A percentile compares a stretch with the other conserved stretches of the same genome.
Evolutionary conservation across 2,329 filamentous ascomycete species (phyloP).

Genomic region (Alternaria sp.): DNA sequence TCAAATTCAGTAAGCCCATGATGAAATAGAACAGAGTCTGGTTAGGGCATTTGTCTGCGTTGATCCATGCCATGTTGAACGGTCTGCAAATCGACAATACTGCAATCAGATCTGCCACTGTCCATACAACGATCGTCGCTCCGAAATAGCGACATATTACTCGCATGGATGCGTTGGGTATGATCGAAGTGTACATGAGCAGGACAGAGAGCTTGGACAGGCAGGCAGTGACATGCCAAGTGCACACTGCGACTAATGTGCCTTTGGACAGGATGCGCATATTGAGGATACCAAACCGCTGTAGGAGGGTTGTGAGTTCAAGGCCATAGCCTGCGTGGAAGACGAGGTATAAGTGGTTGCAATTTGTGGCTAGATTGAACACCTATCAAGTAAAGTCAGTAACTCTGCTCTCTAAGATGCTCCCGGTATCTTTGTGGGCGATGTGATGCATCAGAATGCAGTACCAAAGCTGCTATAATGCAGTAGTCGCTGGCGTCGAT

Average conservation of each 20-base stretch:
- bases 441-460: neutral
- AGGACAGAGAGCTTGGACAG: neutral
- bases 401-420: rapidly evolving
- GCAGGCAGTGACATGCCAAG: neutral
- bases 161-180: neutral
- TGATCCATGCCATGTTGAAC: neutral
- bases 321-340: neutral
- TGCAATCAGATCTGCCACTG: neutral
- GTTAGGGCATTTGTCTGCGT: neutral
- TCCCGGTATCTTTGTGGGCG: neutral
- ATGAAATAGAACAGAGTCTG: neutral
- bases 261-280: neutral
- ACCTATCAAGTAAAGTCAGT: neutral
- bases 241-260: neutral
- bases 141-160: neutral
- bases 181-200: neutral
- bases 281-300: neutral
- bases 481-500: neutral
- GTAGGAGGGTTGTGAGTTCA: neutral
- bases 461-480: neutral
- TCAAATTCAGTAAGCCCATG: neutral
- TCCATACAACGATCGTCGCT: neutral
- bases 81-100: neutral
- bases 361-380: neutral
- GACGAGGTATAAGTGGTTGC: neutral